Evolutionary conservation across 202 grass and related monocot species (phyloP), one percentile per base, ranked within the genome.

Genomic region (Miscanthus sacchariflorus): DNA sequence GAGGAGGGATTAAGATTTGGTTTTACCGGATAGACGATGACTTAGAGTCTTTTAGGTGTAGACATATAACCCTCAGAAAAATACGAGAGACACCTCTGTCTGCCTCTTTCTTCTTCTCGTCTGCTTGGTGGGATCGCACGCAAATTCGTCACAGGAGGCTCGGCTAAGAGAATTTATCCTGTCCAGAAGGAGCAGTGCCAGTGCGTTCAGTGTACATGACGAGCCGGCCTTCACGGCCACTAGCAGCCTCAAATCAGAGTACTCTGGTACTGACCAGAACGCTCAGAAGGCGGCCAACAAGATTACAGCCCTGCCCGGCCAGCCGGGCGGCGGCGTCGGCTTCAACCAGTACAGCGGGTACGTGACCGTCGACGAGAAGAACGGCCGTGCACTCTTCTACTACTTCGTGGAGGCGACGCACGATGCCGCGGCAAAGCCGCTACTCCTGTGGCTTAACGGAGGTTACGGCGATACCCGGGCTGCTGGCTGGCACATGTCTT

Each of bases 401-500:
- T 93, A 91, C 86, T 84, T 93, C 24, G 93, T 74, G 0, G 93
- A 92, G 39, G 89, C 91, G 7, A 25, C 80, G 0, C 15, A 18
- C 5, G 54, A 91, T 33, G 49, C 83, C 0, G 65, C 83, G 35
- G 38, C 39, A 0, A 91, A 89, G 63, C 93, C 91, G 19, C 88
- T 95, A 5, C 45, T 95, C 19, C 54, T 93, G 46, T 95, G 91
- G 93, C 90, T 93, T 7, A 95, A 95, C 63, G 91, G 90, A 91
- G 93, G 88, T 90, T 39, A 45, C 38, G 5, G 17, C 33, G 15
- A 19, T 56, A 50, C 4, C 48, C 48, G 4, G 48, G 14, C 4
- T 50, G 48, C 48, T 50, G 48, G 48, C 8, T 10, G 64, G 56
- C 1, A 56, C 12, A 19, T 56, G 17, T 35, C 4, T 56, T 6